Evolutionary conservation across 345 rosid species (phyloP).

Genomic region (Acer negundo): DNA sequence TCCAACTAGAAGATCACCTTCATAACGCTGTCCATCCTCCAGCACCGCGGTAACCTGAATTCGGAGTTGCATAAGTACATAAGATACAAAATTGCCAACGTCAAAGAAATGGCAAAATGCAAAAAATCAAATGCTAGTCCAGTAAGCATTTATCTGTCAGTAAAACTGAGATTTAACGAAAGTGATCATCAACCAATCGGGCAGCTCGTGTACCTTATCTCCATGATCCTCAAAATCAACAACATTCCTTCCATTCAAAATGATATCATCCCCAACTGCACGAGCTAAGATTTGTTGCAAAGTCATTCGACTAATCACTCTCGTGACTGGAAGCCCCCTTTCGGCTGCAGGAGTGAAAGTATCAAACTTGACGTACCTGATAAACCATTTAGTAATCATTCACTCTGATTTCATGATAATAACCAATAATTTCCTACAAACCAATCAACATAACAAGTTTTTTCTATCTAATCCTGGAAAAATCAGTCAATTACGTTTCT

Average conservation of each 20-base stretch:
- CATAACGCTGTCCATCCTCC: constrained; percentile 68
- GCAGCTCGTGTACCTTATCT: constrained; percentile 53
- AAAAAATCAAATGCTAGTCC: constrained; percentile 6
- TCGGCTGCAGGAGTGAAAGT: constrained; percentile 93
- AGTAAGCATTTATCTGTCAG: not conserved
- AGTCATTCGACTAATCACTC: constrained; percentile 89
- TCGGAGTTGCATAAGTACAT: constrained; percentile 21
- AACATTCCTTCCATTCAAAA: constrained; percentile 81
- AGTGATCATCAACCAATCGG: constrained; percentile 5
- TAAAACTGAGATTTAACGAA: not conserved
- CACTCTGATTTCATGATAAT: constrained; percentile 19
- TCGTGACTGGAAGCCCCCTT: constrained; percentile 86
- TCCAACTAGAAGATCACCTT: constrained; percentile 91
- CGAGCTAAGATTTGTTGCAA: constrained; percentile 78
- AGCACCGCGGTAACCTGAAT: constrained; percentile 75
- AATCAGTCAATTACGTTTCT: not conserved
- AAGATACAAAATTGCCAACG: not conserved
- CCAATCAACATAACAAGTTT: not conserved
- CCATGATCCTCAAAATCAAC: constrained; percentile 80
- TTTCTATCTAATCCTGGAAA: not conserved
- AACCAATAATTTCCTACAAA: constrained; percentile 9
- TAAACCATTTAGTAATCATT: constrained; percentile 24
- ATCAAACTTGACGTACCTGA: constrained; percentile 92
- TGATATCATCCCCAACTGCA: constrained; percentile 81
- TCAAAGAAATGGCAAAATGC: not conserved